Base-by-base conservation (phyloP, 768 basidiomycete species). In the Leccinum arenicola region DNA sequence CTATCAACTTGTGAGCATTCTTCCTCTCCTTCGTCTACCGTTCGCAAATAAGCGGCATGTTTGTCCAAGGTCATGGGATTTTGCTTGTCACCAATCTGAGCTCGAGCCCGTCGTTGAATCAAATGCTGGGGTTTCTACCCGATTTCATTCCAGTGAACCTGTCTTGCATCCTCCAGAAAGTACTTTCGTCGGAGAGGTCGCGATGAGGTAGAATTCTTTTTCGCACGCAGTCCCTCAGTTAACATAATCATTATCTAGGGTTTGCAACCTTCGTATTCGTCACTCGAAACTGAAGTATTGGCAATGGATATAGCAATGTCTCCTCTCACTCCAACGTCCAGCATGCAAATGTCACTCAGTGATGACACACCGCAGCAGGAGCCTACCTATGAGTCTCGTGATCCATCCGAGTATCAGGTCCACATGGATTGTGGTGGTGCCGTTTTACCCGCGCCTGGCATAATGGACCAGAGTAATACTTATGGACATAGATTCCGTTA, bases 21-120 rank as follows among this genome's bases (percentile, higher is more conserved):
- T 35, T 31, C 52, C 15, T 38, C 35, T 55, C 43, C 29, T 23
- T 25, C 10, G 12, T 45, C n/a, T 25, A 14, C 14, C 15, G 7
- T 43, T 60, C 11, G 50, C 29, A 31, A 60, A 60, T 45, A 12
- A 31, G 3, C n/a, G 2, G 4, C 9, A 43, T 29, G 8, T n/a
- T 31, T 52, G 11, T 54, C 27, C 40, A 57, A 71, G 70, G 57
- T 36, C 11, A 29, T 71, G 70, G 70, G 59, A 65, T 25, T 71
- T 69, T 54, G 56, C 60, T 6, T 71, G 70, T 35, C 9, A 50
- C n/a, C 51, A 59, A 14, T 63, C 27, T 17, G 70, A 65, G 33
- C 65, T 70, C 27, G 68, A 70, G 14, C 10, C 54, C 27, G 4
- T 17, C 4, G 14, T 27, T 11, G 19, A 49, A 27, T 45, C 50